Percentiles rank a stretch among this genome's conserved stretches.
Conservation (phyloP, 768 basidiomycete species). For the Lyophyllum decastes region DNA sequence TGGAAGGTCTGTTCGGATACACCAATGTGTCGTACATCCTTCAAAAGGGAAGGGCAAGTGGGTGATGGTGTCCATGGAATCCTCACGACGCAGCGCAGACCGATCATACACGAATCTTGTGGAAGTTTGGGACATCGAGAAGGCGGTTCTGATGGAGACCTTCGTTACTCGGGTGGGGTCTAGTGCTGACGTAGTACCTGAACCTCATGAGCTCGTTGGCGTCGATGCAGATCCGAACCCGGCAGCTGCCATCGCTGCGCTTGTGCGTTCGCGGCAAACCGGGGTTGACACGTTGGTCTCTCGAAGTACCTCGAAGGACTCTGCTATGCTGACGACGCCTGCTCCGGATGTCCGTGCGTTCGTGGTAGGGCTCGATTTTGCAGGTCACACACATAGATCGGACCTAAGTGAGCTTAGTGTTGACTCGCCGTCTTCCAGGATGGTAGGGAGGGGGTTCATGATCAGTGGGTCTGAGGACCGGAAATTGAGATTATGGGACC, state of each 20-base stretch:
- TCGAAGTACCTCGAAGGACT: constrained; percentile 28
- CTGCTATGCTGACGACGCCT: constrained; percentile 44
- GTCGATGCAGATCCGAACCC: constrained; percentile 62
- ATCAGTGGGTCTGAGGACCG: constrained; percentile 91
- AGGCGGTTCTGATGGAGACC: constrained; percentile 74
- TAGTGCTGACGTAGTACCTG: constrained; percentile 49
- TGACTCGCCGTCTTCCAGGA: constrained; percentile 39
- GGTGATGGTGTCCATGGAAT: constrained; percentile 83
- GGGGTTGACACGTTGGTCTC: constrained; percentile 23
- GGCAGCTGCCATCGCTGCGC: constrained; percentile 75
- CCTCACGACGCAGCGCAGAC: constrained; percentile 42
- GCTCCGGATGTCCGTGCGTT: constrained; percentile 71
- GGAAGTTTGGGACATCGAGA: constrained; percentile 95
- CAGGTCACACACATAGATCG: constrained; percentile 61
- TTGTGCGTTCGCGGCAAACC: constrained; percentile 71
- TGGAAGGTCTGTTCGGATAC: constrained; percentile 58
- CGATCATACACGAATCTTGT: constrained; percentile 54
- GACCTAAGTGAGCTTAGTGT: constrained; percentile 47
- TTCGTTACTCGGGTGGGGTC: constrained; percentile 61
- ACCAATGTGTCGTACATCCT: constrained; percentile 82
- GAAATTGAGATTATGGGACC: constrained; percentile 86
- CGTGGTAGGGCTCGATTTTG: constrained; percentile 76
- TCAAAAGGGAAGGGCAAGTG: constrained; percentile 86
- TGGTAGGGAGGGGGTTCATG: constrained; percentile 64
- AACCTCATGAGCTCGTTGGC: constrained; percentile 52